Conservation (phyloP, 2,329 filamentous ascomycete species). For the Dothistroma pini region DNA sequence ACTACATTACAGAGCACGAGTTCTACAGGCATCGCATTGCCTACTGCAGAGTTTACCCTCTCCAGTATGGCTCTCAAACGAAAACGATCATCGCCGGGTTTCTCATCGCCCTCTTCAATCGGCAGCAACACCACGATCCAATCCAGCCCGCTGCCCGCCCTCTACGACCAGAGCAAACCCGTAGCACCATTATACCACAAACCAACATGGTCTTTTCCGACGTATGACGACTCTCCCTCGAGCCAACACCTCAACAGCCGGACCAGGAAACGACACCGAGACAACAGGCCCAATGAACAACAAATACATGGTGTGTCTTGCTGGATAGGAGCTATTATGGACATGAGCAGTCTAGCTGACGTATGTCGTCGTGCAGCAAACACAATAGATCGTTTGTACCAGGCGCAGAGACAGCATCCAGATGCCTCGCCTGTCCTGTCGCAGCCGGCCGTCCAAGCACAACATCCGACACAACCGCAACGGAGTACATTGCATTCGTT, state of each 20-base stretch:
- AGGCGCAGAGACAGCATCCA: slow-evolving; percentile 38
- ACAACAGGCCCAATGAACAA: slow-evolving; percentile 56
- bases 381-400: slow-evolving; percentile 45
- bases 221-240: slow-evolving; percentile 24
- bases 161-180: slow-evolving; percentile 32
- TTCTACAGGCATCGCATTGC: not conserved
- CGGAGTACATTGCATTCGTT: slow-evolving; percentile 48
- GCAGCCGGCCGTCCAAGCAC: slow-evolving; percentile 14
- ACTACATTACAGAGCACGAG: not conserved
- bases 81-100: slow-evolving; percentile 49
- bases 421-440: slow-evolving; percentile 25
- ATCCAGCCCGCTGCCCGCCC: slow-evolving; percentile 27
- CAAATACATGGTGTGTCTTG: slow-evolving; percentile 50
- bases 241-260: slow-evolving; percentile 49
- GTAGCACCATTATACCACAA: slow-evolving; percentile 21
- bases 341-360: slow-evolving; percentile 21
- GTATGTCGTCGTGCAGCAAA: slow-evolving; percentile 36
- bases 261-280: slow-evolving; percentile 57
- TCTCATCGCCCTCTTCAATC: slow-evolving; percentile 42
- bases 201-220: slow-evolving; percentile 28
- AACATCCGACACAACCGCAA: slow-evolving; percentile 31
- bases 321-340: slow-evolving; percentile 14
- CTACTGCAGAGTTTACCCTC: not conserved
- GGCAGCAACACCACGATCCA: slow-evolving; percentile 36
- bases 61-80: slow-evolving; percentile 55